These are phyloP conservation scores for Bipolaris zeicola DNA, from an alignment of 2,329 filamentous ascomycete genomes.

Conservation along the genomic window DNA sequence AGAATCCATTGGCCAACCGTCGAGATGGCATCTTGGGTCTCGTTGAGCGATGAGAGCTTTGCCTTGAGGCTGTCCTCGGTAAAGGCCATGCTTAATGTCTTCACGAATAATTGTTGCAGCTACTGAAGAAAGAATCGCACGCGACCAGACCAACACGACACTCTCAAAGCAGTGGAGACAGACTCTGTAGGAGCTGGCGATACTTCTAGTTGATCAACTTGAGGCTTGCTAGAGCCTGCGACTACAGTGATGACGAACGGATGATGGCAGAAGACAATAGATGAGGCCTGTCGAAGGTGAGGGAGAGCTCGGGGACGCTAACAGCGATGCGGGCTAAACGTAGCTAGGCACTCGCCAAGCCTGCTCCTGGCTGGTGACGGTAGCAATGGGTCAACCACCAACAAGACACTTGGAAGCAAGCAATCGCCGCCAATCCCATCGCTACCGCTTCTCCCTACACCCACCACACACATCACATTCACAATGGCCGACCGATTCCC, in stretches of 20 bases:
- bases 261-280: conserved; percentile 15
- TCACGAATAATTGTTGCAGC: conserved; percentile 29
- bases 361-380: conserved; percentile 20
- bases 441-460: background rate
- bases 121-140: conserved; percentile 27
- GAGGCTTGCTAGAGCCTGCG: conserved; percentile 15
- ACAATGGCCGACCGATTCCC: conserved; percentile 59
- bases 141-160: conserved; percentile 24
- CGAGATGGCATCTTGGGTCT: conserved; percentile 96
- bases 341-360: conserved; percentile 25
- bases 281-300: conserved; percentile 18
- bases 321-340: conserved; percentile 26
- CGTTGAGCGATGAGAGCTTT: conserved; percentile 93
- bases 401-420: conserved; percentile 23
- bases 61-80: conserved; percentile 94
- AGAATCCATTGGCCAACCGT: conserved; percentile 99
- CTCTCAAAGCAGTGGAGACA: background rate
- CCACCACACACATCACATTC: conserved; percentile 15
- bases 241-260: conserved; percentile 28
- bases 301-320: conserved; percentile 30
- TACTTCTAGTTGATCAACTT: conserved; percentile 8
- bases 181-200: conserved; percentile 12
- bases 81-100: conserved; percentile 73
- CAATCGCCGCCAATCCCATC: conserved; percentile 22
- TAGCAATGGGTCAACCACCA: conserved; percentile 20